These are phyloP conservation scores for Cytospora chrysosperma DNA, from an alignment of 2,329 filamentous ascomycete species.

Conservation along the genomic window DNA sequence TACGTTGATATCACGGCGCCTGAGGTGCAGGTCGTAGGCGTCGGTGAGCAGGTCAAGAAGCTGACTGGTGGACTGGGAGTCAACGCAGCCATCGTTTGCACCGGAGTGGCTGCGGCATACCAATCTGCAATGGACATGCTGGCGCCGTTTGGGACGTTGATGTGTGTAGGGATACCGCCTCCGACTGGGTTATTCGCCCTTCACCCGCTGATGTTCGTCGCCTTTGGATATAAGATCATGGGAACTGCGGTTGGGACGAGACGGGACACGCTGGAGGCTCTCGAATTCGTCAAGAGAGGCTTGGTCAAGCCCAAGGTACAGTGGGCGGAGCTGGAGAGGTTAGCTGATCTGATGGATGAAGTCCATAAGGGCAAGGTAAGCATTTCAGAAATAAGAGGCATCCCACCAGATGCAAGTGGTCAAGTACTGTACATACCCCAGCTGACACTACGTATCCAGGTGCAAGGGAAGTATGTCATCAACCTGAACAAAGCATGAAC, in stretches of 20 bases:
- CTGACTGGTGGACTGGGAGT: slow-evolving; percentile 29
- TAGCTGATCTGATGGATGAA: slow-evolving; percentile 27
- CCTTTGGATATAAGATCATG: slow-evolving; percentile 35
- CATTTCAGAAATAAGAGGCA: too few relatives aligned
- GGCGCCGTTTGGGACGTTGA: slow-evolving; percentile 39
- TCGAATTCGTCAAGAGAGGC: slow-evolving; percentile 38
- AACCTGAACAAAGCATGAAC: slow-evolving; percentile 16
- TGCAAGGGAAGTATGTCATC: slow-evolving; percentile 23
- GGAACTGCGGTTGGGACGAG: slow-evolving; percentile 39
- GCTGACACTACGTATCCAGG: slow-evolving; percentile 3
- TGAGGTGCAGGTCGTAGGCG: slow-evolving; percentile 16
- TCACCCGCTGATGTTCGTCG: slow-evolving; percentile 38
- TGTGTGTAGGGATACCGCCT: slow-evolving; percentile 40
- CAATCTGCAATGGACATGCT: slow-evolving; percentile 36
- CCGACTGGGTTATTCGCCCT: slow-evolving; percentile 30
- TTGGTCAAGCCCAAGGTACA: slow-evolving; percentile 34
- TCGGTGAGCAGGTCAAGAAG: slow-evolving; percentile 29
- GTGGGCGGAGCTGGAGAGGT: slow-evolving; percentile 28
- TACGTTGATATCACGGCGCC: slow-evolving; percentile 37
- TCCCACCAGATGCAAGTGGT: too few relatives aligned
- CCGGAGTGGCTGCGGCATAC: slow-evolving; percentile 35
- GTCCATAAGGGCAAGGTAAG: slow-evolving; percentile 23
- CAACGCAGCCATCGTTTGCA: slow-evolving; percentile 34
- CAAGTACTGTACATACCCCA: too few relatives aligned
- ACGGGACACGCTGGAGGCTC: slow-evolving; percentile 40